phyloP scores from a whole-genome alignment of 129 eudicot genomes.

The Arctium lappa region DNA sequence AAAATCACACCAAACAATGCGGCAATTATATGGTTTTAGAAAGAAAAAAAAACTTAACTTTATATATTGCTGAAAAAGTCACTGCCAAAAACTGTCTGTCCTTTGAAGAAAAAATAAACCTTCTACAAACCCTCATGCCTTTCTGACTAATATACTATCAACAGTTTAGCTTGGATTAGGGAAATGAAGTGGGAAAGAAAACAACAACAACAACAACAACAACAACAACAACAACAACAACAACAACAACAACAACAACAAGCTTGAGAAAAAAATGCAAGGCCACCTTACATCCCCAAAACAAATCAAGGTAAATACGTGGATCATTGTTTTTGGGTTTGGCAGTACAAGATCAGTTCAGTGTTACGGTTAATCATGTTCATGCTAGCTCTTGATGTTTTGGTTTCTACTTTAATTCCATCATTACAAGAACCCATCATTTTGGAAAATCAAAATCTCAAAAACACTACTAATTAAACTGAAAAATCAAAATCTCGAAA shows the following conservation, averaged over 20 bases:
- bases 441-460: no score
- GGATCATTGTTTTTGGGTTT: constrained; percentile 33
- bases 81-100: constrained; percentile 34
- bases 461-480: no score
- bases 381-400: constrained; percentile 69
- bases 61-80: constrained; percentile 41
- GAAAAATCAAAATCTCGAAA: no score
- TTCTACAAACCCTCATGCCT: constrained; percentile 10
- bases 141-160: constrained; percentile 14
- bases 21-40: constrained; percentile 41
- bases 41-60: constrained; percentile 15
- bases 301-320: constrained; percentile 35
- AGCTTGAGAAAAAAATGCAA: constrained; percentile 32
- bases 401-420: constrained; percentile 69
- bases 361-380: constrained; percentile 80
- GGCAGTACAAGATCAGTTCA: constrained; percentile 68
- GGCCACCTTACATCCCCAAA: constrained; percentile 34
- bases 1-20: constrained; percentile 48
- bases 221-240: constrained; percentile 5
- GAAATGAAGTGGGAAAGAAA: constrained; percentile 18
- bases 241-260: not conserved
- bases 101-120: constrained; percentile 15
- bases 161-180: constrained; percentile 9
- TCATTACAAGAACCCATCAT: constrained; percentile 60
- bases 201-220: constrained; percentile 5